Base-by-base conservation (phyloP, 495 filamentous ascomycete genomes). In the Tuber brumale region DNA sequence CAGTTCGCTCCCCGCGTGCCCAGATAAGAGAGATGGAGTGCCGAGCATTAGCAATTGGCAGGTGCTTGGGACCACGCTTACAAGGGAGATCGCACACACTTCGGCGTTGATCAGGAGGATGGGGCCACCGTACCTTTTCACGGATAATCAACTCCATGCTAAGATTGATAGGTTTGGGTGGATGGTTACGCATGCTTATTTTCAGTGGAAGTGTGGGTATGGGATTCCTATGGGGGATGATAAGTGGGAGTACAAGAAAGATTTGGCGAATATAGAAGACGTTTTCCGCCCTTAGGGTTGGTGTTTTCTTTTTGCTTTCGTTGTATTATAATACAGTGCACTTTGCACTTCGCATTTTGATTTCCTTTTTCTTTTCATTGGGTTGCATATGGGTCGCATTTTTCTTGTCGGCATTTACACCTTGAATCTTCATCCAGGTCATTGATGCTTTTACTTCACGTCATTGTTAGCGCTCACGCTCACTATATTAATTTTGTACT, bases 41-140 rank as follows among this genome's bases (percentile, higher is more conserved):
- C 57, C 57, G 27, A 66, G 57, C 6, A 66, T 66, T 19, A 66
- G 57, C 57, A 66, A 66, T 66, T 66, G 57, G 57, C 57, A 66
- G 14, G 27, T 66, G 27, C 57, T 66, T 8, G 57, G n/a, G 14
- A 66, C 57, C 14, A 66, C 57, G 16, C 57, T 66, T 66, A 14
- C n/a, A 1, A 31, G 57, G 27, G 57, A 66, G 57, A 66, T 66
- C 27, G 57, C 57, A 14, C 57, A 66, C 4, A 35, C 57, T 8
- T 35, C 27, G 3, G 57, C 57, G 0, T 35, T 66, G 27, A 66
- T 66, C 3, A 66, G 57, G 14, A 66, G 57, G 57, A 35, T 66
- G 57, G 57, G 57, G 14, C 57, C 57, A 14, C 57, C 57, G 27
- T 66, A 18, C 19, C 5, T 35, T 10, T 66, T 35, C 31, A 66